Evolutionary conservation across 768 basidiomycete genomes (phyloP).

Genomic region (Russula earlei): DNA sequence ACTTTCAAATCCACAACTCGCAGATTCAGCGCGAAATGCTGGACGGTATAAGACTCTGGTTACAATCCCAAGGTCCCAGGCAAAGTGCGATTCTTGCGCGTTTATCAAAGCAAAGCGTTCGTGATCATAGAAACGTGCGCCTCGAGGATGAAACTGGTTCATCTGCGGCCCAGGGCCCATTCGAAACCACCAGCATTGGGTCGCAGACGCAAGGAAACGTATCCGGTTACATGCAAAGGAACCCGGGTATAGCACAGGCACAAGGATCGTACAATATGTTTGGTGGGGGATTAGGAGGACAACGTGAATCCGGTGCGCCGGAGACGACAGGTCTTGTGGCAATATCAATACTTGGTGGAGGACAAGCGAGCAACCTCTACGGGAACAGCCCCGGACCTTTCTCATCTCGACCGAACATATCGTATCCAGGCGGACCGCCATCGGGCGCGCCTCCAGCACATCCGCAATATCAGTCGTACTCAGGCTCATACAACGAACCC

Average conservation of each 20-base stretch:
- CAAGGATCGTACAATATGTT: conserved; percentile 29
- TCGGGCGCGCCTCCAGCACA: not conserved
- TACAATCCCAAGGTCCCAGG: conserved; percentile 38
- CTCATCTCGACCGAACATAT: not conserved
- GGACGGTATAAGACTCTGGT: conserved; percentile 55
- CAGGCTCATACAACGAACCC: not conserved
- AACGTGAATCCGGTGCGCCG: not conserved
- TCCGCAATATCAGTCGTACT: not conserved
- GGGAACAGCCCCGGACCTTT: not conserved
- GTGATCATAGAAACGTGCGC: conserved; percentile 64
- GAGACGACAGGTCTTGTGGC: not conserved
- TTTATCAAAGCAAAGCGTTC: conserved; percentile 55
- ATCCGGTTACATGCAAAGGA: conserved; percentile 34
- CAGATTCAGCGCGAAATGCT: conserved; percentile 72
- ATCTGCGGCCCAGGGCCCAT: conserved; percentile 38
- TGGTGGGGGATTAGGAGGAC: conserved; percentile 22
- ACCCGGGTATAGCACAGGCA: conserved; percentile 41
- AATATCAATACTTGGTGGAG: not conserved
- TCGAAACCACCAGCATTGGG: conserved; percentile 37
- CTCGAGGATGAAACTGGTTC: conserved; percentile 42
- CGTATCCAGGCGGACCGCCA: conserved; percentile 5
- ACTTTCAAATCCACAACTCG: conserved; percentile 58
- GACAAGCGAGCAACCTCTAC: not conserved
- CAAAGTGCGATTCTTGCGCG: conserved; percentile 44
- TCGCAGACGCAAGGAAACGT: conserved; percentile 40